Percentiles rank a stretch among this genome's conserved stretches.
phyloP scores from a whole-genome alignment of 2,329 filamentous ascomycete genomes.

The Alternaria alternata region DNA sequence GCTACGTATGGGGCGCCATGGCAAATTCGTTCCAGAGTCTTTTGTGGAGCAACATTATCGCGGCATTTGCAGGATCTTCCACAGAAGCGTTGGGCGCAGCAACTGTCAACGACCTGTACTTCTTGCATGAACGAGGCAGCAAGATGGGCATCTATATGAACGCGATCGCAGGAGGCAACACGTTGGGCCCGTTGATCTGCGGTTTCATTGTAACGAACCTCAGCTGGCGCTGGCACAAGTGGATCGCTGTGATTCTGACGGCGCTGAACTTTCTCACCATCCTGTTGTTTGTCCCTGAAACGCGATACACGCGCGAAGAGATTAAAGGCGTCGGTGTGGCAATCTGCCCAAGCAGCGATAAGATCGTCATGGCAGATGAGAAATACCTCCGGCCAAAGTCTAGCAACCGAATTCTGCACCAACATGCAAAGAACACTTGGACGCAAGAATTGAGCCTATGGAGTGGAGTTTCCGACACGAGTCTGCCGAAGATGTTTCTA shows the following conservation, averaged over 20 bases:
- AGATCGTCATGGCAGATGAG: slow-evolving; percentile 10
- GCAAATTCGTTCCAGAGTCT: slow-evolving; percentile 54
- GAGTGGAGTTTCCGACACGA: slow-evolving; percentile 42
- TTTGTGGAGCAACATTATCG: slow-evolving; percentile 57
- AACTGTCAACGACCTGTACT: slow-evolving; percentile 43
- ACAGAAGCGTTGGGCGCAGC: slow-evolving; percentile 57
- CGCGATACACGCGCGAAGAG: slow-evolving; percentile 43
- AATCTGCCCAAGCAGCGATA: slow-evolving; percentile 20
- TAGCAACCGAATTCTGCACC: slow-evolving; percentile 5
- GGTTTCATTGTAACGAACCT: slow-evolving; percentile 49
- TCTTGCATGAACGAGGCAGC: slow-evolving; percentile 45
- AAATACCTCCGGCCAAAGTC: slow-evolving; percentile 11
- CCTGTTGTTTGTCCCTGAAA: slow-evolving; percentile 50
- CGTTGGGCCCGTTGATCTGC: slow-evolving; percentile 51
- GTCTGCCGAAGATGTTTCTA: slow-evolving; percentile 47
- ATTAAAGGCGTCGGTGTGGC: slow-evolving; percentile 1
- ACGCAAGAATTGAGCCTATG: slow-evolving; percentile 46
- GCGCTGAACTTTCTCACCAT: slow-evolving; percentile 48
- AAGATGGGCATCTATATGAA: slow-evolving; percentile 52
- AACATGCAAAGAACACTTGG: slow-evolving; percentile 45
- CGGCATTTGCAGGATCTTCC: slow-evolving; percentile 55
- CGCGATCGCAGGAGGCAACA: slow-evolving; percentile 50
- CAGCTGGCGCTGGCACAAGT: slow-evolving; percentile 52
- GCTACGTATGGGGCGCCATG: slow-evolving; percentile 58
- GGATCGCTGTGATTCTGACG: slow-evolving; percentile 39